phyloP scores from a whole-genome alignment of 768 basidiomycete species.

The Rhodosporidiobolus odoratus region DNA sequence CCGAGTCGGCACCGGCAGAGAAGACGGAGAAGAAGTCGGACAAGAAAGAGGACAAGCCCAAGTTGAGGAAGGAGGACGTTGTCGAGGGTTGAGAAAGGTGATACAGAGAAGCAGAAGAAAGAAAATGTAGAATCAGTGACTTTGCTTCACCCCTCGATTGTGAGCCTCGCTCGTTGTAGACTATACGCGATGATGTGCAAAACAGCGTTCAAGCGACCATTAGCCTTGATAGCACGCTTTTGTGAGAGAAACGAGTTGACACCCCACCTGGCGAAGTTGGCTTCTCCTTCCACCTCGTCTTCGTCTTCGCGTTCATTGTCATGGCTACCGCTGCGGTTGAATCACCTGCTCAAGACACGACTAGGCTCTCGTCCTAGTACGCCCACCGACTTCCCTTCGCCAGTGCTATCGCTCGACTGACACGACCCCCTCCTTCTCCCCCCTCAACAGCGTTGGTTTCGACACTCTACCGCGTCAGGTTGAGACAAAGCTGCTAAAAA shows the following conservation, averaged over 20 bases:
- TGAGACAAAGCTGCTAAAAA: slow-evolving; percentile 97
- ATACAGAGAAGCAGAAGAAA: neutral
- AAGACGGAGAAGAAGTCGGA: slow-evolving; percentile 51
- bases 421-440: neutral
- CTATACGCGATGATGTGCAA: neutral
- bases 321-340: slow-evolving; percentile 16
- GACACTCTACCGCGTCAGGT: slow-evolving; percentile 93
- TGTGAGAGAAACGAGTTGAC: too few species aligned
- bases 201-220: neutral
- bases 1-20: neutral
- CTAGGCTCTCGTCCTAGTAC: slow-evolving; percentile 27
- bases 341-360: slow-evolving; percentile 1
- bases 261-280: too few species aligned
- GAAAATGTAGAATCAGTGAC: neutral
- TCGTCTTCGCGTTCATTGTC: neutral
- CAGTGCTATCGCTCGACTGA: neutral
- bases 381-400: neutral
- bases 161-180: neutral
- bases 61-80: slow-evolving; percentile 93
- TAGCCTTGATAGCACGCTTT: too few species aligned
- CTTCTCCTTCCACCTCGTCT: neutral
- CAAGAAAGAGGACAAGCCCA: slow-evolving; percentile 57
- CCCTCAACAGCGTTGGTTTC: slow-evolving; percentile 67
- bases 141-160: neutral
- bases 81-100: slow-evolving; percentile 50